Evolutionary conservation across 768 basidiomycete genomes (phyloP).

Genomic region (Serendipita sp.): DNA sequence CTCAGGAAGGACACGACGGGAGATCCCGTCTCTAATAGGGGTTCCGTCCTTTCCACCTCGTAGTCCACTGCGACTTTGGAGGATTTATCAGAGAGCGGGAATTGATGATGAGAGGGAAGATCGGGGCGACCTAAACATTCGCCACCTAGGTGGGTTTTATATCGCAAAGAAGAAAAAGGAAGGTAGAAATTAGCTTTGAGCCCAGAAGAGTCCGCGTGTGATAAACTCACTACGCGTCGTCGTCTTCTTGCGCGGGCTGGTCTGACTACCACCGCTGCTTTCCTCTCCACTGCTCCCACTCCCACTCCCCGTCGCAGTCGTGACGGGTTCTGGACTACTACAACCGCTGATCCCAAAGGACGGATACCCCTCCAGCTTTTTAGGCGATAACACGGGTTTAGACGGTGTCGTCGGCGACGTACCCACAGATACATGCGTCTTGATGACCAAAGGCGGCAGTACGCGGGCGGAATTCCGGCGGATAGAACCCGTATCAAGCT

Average conservation of each 20-base stretch:
- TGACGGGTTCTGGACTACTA: background rate
- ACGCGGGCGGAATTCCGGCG: background rate
- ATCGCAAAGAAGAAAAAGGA: too few relatives aligned
- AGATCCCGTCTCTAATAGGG: too few relatives aligned
- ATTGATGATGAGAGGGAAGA: too few relatives aligned
- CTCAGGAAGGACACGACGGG: too few relatives aligned
- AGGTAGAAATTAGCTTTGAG: too few relatives aligned
- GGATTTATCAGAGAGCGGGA: too few relatives aligned
- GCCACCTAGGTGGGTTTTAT: too few relatives aligned
- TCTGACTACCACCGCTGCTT: background rate
- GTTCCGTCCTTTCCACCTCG: too few relatives aligned
- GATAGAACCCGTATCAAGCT: background rate
- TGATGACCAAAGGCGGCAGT: background rate
- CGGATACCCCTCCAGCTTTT: background rate
- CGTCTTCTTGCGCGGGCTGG: background rate
- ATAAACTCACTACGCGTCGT: too few relatives aligned
- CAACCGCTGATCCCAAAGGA: background rate
- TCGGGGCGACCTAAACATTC: too few relatives aligned
- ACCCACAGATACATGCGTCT: background rate
- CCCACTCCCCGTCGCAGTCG: background rate
- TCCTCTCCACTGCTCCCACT: slow-evolving; percentile 6
- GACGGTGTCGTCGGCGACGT: background rate
- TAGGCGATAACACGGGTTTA: background rate
- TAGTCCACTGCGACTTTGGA: too few relatives aligned
- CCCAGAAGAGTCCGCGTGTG: too few relatives aligned